A percentile compares a stretch with the other conserved stretches of the same genome.
Evolutionary conservation across 345 rosid genomes (phyloP).

Genomic region (Pelargonium nanum): DNA sequence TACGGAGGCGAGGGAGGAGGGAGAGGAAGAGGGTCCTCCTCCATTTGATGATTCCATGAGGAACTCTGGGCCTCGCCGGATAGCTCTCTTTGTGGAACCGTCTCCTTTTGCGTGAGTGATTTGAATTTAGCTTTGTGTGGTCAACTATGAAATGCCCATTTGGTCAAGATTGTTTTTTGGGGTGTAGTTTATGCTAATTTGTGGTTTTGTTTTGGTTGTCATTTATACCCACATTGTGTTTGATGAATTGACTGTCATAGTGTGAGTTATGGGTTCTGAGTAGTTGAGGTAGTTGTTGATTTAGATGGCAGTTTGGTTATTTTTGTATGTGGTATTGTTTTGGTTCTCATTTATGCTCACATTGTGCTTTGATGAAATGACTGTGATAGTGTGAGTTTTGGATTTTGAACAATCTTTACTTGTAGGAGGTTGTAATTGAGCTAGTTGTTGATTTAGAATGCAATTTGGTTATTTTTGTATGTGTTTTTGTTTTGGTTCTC

Average conservation of each 20-base stretch:
- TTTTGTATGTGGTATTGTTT: not conserved
- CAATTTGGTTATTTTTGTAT: too few species aligned
- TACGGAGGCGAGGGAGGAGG: slow-evolving; percentile 36
- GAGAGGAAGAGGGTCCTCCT: slow-evolving; percentile 39
- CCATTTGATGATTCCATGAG: slow-evolving; percentile 43
- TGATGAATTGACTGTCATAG: slow-evolving; percentile 6
- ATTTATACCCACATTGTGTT: not conserved
- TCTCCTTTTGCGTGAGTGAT: slow-evolving; percentile 89
- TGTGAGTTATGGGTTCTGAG: not conserved
- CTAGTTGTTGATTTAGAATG: not conserved
- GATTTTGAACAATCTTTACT: too few species aligned
- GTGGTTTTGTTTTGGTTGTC: not conserved
- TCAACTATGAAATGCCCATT: not conserved
- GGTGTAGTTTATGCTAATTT: not conserved
- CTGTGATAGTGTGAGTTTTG: not conserved
- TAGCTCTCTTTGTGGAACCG: slow-evolving; percentile 95
- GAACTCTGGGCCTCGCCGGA: slow-evolving; percentile 57
- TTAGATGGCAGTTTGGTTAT: too few species aligned
- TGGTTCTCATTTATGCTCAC: not conserved
- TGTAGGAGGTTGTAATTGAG: too few species aligned
- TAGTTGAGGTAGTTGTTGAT: too few species aligned
- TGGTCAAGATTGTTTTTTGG: slow-evolving; percentile 1
- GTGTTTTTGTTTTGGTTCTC: too few species aligned
- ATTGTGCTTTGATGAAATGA: slow-evolving; percentile 7
- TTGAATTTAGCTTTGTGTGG: not conserved